Evolutionary conservation across 73 alveolate genomes (phyloP).

Genomic region (Blepharisma stoltei): DNA sequence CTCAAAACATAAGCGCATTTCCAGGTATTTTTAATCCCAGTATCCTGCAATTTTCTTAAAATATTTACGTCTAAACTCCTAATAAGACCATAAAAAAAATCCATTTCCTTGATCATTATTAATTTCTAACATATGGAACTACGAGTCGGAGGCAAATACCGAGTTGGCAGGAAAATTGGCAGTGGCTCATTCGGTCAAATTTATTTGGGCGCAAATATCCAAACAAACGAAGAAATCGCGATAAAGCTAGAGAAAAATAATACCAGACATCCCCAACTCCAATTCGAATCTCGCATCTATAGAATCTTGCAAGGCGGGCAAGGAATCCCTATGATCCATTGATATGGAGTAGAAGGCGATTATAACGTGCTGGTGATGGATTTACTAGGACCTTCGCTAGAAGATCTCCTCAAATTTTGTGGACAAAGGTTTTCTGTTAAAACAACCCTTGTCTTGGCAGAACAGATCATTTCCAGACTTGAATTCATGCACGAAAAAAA

Average conservation of each 20-base stretch:
- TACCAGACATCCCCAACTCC: conserved; percentile 57
- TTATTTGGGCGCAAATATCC: conserved; percentile 70
- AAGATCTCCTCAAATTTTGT: conserved; percentile 70
- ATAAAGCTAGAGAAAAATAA: conserved; percentile 60
- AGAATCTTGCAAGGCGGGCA: conserved; percentile 59
- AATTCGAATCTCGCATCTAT: conserved; percentile 61
- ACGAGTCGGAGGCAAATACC: conserved; percentile 79
- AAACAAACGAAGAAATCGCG: conserved; percentile 68
- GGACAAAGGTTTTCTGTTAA: conserved; percentile 73
- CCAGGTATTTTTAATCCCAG: too few relatives aligned
- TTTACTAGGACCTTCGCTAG: conserved; percentile 82
- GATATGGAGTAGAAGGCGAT: conserved; percentile 83
- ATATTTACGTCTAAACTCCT: too few relatives aligned
- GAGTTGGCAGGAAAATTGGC: conserved; percentile 75
- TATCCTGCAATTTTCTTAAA: too few relatives aligned
- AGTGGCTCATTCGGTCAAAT: conserved; percentile 90
- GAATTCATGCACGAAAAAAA: conserved; percentile 71
- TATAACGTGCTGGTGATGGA: conserved; percentile 87
- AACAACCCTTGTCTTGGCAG: conserved; percentile 80
- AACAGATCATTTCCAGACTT: conserved; percentile 71
- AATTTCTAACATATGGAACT: conserved; percentile 28
- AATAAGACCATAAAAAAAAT: too few relatives aligned
- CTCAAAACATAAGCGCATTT: too few relatives aligned
- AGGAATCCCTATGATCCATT: conserved; percentile 78
- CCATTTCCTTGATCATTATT: too few relatives aligned